phyloP scores from a whole-genome alignment of 2,329 filamentous ascomycete genomes.

The Pyricularia pennisetigena region DNA sequence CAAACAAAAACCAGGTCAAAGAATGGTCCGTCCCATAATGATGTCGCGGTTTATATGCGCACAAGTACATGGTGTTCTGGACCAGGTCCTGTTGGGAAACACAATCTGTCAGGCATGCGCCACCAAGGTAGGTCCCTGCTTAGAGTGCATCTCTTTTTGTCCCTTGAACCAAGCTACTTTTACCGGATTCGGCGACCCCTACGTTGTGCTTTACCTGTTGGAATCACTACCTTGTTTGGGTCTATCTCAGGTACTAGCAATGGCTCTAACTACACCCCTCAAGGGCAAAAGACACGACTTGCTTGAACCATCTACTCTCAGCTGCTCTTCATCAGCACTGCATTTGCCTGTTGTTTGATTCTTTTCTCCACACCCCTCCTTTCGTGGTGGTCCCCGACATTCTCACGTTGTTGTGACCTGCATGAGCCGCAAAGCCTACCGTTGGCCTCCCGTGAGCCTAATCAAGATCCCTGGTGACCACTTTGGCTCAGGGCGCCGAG shows the following conservation, averaged over 20 bases:
- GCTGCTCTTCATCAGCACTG: not conserved
- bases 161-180: not conserved
- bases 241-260: not conserved
- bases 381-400: not conserved
- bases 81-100: not conserved
- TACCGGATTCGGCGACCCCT: not conserved
- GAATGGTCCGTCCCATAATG: not conserved
- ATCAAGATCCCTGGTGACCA: not conserved
- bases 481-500: not conserved
- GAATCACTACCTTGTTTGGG: not conserved
- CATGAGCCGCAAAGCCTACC: not conserved
- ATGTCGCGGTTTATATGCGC: not conserved
- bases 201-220: not conserved
- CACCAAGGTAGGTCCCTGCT: not conserved
- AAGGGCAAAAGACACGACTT: not conserved
- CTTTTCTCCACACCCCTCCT: not conserved
- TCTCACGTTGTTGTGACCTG: not conserved
- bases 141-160: too few species aligned
- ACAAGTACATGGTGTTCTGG: not conserved
- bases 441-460: not conserved
- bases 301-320: not conserved
- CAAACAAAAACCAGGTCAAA: not conserved
- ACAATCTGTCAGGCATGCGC: not conserved
- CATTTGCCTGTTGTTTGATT: not conserved
- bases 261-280: not conserved